Percentiles rank a stretch among this genome's conserved stretches.
Conservation (phyloP, 169 alveolate genomes). For the Plasmodium malariae region DNA sequence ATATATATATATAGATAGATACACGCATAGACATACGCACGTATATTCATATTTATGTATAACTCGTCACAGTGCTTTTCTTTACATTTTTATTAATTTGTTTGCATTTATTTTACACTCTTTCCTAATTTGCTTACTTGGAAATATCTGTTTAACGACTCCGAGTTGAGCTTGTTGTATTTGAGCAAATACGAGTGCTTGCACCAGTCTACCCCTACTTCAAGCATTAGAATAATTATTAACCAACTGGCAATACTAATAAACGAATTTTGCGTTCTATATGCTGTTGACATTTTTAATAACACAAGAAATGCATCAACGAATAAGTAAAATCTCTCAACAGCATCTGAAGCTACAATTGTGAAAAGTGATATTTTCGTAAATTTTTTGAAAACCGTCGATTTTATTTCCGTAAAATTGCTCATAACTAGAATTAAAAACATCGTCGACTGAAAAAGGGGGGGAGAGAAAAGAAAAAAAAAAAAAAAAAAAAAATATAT, state of each 20-base stretch:
- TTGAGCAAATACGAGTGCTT: constrained; percentile 89
- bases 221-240: constrained; percentile 83
- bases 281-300: constrained; percentile 88
- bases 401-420: constrained; percentile 92
- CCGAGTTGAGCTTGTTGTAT: constrained; percentile 86
- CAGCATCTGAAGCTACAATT: constrained; percentile 90
- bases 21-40: too few species aligned
- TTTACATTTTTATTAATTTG: too few species aligned
- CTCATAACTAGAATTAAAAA: constrained; percentile 91
- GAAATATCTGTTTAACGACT: constrained; percentile 79
- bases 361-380: constrained; percentile 84
- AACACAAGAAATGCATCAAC: constrained; percentile 90
- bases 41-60: too few species aligned
- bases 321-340: constrained; percentile 90
- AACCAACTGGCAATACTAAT: constrained; percentile 84
- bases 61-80: too few species aligned
- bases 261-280: constrained; percentile 80
- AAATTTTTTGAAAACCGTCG: constrained; percentile 92
- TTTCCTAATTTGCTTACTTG: constrained; percentile 44
- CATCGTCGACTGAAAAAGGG: constrained; percentile 86
- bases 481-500: constrained; percentile 40
- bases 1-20: not conserved
- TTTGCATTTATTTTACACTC: too few species aligned
- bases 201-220: constrained; percentile 89
- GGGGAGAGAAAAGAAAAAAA: constrained; percentile 1